phyloP scores from a whole-genome alignment of 2,329 filamentous ascomycete genomes.

The Rachicladosporium sp. region DNA sequence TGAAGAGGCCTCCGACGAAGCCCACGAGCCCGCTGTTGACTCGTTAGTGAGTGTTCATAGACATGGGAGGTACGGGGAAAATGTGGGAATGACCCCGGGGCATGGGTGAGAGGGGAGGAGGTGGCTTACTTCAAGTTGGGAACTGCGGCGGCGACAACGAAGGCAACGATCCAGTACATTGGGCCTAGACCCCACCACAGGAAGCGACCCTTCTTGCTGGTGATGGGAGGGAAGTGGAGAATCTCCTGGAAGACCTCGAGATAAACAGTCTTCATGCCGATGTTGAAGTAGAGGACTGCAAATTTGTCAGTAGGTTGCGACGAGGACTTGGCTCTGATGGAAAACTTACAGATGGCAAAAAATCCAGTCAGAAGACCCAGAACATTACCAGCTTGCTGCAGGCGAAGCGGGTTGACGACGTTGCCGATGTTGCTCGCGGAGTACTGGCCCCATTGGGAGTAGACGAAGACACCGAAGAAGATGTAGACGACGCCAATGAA shows the following conservation, averaged over 20 bases:
- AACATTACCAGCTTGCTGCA: slow-evolving; percentile 30
- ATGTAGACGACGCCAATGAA: slow-evolving; percentile 40
- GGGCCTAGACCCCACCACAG: slow-evolving; percentile 41
- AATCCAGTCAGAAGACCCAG: slow-evolving; percentile 27
- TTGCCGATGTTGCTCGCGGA: slow-evolving; percentile 30
- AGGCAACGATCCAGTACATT: slow-evolving; percentile 46
- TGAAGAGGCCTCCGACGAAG: slow-evolving; percentile 42
- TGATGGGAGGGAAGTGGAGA: slow-evolving; percentile 39
- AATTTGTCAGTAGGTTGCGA: not conserved
- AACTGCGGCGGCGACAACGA: slow-evolving; percentile 42
- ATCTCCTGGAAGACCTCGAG: slow-evolving; percentile 42
- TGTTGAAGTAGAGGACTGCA: slow-evolving; percentile 31
- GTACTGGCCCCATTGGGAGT: slow-evolving; percentile 38
- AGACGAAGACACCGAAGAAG: slow-evolving; percentile 36
- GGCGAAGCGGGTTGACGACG: slow-evolving; percentile 27
- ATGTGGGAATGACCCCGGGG: no score
- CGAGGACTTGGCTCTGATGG: no score
- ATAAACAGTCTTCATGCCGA: slow-evolving; percentile 39
- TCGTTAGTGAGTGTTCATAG: not conserved
- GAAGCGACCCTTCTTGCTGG: slow-evolving; percentile 37
- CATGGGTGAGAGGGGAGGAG: no score
- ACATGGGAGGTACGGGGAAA: not conserved
- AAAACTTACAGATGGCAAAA: slow-evolving; percentile 19
- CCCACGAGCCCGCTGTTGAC: slow-evolving; percentile 19
- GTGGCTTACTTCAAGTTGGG: slow-evolving; percentile 27